Conservation (phyloP, 257 asterid species). For the Craterostigma plantagineum region DNA sequence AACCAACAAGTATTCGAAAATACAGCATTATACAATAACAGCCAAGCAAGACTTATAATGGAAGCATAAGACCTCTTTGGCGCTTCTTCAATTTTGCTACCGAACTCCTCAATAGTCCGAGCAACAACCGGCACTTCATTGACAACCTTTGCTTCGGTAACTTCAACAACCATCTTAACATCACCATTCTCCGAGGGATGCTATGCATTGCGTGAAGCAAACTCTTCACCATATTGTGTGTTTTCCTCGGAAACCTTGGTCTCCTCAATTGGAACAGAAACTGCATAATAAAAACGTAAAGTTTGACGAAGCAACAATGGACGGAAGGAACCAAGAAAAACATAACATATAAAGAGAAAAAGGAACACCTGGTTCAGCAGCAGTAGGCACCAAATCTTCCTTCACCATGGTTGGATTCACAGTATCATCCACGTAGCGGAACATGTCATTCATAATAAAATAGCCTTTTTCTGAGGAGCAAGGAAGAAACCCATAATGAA, state of each 20-base stretch:
- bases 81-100: constrained; percentile 28
- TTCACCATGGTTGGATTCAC: constrained; percentile 15
- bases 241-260: constrained; percentile 29
- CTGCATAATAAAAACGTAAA: constrained; percentile 11
- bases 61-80: constrained; percentile 91
- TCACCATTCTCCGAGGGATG: constrained; percentile 47
- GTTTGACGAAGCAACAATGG: constrained; percentile 1
- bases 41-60: constrained; percentile 34
- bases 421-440: constrained; percentile 39
- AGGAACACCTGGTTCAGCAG: constrained; percentile 34
- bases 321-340: too few relatives aligned
- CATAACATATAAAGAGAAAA: neutral
- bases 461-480: constrained; percentile 90
- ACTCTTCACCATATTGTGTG: constrained; percentile 10
- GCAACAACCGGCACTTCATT: constrained; percentile 35
- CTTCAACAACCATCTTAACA: constrained; percentile 36
- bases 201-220: constrained; percentile 43
- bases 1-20: too few relatives aligned
- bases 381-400: constrained; percentile 30
- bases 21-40: constrained; percentile 2
- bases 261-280: constrained; percentile 10
- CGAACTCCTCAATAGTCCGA: constrained; percentile 29
- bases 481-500: constrained; percentile 80
- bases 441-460: constrained; percentile 82
- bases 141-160: constrained; percentile 65